Base-by-base conservation (phyloP, 768 basidiomycete species). In the Candolleomyces eurysporus region DNA sequence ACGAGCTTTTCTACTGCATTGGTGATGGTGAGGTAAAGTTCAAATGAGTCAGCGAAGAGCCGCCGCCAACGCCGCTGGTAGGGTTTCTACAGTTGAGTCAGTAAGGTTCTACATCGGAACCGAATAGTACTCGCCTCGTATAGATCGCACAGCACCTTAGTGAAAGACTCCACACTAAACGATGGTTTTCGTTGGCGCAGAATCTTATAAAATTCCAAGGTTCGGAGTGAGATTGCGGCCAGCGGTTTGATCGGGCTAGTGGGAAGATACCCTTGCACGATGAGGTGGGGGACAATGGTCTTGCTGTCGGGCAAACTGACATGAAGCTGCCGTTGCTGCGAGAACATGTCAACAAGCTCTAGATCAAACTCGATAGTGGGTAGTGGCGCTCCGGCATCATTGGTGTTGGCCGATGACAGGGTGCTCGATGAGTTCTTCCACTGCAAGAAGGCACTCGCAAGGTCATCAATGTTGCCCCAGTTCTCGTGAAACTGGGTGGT, bases 211-310 rank as follows among this genome's bases (percentile, higher is more conserved):
- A 72, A 51, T 45, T 74, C 67, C 3, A 75, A 59, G 5, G 67
- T 54, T 4, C 61, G 55, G 1, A 64, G 61, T 4, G 69, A 61
- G 32, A 74, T 62, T 9, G 67, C 69, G 11, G 66, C 32, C 2
- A 57, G 45, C 2, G 68, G 69, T 1, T 21, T 19, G 17, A 63
- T 62, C 2, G 72, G 72, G 6, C 70, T 43, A 32, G 49, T 67
- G 5, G 71, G 70, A 9, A 75, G 53, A 8, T 71, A 55, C 8
- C 73, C 71, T 40, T 68, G 66, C 2, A 57, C 43, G 32, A 75
- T 50, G 2, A 73, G 49, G 3, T 66, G 48, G 0, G 67, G 63
- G 11, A 65, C 45, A 11, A 66, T 61, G 14, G 42, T 43, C 42
- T 43, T 43, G 42, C 17, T 43, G 42, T 43, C 42, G 9, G 17